These are phyloP conservation scores for Nakazawaea molendinolei DNA, from an alignment of 805 yeast genomes.

Conservation along the genomic window DNA sequence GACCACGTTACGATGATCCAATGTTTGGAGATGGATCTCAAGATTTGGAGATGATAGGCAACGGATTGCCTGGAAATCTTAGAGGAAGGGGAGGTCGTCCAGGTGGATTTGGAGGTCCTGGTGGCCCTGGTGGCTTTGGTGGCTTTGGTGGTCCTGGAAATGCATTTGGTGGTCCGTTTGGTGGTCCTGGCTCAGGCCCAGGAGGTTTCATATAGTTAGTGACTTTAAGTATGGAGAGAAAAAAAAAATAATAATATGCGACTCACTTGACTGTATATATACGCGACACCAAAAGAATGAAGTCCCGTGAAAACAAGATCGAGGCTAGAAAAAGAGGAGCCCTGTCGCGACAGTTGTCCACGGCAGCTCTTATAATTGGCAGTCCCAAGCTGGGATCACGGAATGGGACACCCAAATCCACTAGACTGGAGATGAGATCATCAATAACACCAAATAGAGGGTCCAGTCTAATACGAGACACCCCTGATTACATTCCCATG, in stretches of 20 bases:
- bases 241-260: not conserved
- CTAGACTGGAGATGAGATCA: not conserved
- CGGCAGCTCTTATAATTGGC: constrained; percentile 20
- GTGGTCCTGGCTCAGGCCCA: constrained; percentile 4
- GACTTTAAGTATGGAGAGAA: not conserved
- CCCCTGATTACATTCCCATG: too few species aligned
- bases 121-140: constrained; percentile 11
- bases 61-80: constrained; percentile 37
- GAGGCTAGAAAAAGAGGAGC: constrained; percentile 26
- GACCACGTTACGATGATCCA: constrained; percentile 50
- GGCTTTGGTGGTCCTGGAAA: constrained; percentile 11
- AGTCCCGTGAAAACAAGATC: constrained; percentile 2
- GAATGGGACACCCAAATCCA: constrained; percentile 4
- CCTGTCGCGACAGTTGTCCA: constrained; percentile 20
- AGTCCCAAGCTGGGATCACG: constrained; percentile 13
- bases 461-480: not conserved
- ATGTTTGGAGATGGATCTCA: constrained; percentile 36
- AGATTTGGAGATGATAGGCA: constrained; percentile 35
- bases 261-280: not conserved
- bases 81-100: constrained; percentile 6
- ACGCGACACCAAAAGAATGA: constrained; percentile 1
- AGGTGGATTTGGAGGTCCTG: constrained; percentile 7
- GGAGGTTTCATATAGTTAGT: constrained; percentile 3
- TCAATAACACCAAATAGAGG: not conserved
- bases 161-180: constrained; percentile 7